phyloP scores from a whole-genome alignment of 306 rosid genomes.

The Albizia julibrissin region DNA sequence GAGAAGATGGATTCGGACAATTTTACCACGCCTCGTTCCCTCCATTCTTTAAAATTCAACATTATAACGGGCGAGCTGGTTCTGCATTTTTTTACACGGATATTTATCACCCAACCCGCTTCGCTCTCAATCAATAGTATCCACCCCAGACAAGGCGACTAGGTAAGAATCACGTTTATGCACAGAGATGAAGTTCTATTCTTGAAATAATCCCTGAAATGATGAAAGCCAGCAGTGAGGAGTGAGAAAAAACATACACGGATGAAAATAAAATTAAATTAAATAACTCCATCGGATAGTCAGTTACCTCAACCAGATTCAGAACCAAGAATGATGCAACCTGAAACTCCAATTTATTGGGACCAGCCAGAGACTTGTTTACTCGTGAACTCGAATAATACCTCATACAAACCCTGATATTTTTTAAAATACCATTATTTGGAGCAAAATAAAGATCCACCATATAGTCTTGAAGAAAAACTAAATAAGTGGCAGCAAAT shows the following conservation, averaged over 20 bases:
- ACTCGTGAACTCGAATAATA: not conserved
- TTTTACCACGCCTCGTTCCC: not conserved
- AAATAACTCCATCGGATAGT: not conserved
- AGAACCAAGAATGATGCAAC: not conserved
- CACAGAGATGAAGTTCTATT: not conserved
- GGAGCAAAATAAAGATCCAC: not conserved
- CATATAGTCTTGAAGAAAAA: not conserved
- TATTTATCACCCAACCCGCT: not conserved
- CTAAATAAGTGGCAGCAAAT: not conserved
- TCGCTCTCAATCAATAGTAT: not conserved
- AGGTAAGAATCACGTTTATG: not conserved
- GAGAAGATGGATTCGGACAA: not conserved
- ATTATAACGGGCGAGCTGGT: not conserved
- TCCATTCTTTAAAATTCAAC: not conserved
- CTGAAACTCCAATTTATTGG: not conserved
- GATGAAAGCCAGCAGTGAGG: not conserved
- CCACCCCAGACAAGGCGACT: not conserved
- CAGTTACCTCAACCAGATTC: not conserved
- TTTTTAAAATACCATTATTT: not conserved
- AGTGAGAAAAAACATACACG: not conserved
- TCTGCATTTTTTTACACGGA: not conserved
- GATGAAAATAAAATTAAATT: not conserved
- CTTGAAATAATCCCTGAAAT: conserved; percentile 5
- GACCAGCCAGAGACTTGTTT: conserved; percentile 3
- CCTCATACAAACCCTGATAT: not conserved